Conservation (phyloP, 2,329 filamentous ascomycete genomes). For the Endoconidiophora polonica region DNA sequence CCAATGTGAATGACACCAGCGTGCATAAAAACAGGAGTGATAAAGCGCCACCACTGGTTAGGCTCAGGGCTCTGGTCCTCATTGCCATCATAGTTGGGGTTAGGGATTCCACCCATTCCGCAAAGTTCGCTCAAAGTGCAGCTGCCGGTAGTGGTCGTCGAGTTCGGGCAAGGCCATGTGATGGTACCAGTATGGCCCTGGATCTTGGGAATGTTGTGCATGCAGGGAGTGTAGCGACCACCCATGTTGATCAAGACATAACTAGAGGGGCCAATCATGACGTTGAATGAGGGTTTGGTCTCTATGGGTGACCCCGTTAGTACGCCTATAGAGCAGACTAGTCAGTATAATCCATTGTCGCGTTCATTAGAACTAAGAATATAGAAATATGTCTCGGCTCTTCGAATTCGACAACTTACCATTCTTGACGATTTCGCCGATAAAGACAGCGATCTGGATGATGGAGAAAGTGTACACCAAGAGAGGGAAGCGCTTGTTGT, state of each 20-base stretch:
- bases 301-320: slow-evolving; percentile 64
- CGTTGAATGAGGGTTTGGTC: slow-evolving; percentile 77
- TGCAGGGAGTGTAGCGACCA: slow-evolving; percentile 79
- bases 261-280: slow-evolving; percentile 88
- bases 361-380: neutral
- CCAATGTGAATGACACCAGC: slow-evolving; percentile 86
- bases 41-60: slow-evolving; percentile 95
- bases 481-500: slow-evolving; percentile 50
- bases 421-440: slow-evolving; percentile 73
- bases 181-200: slow-evolving; percentile 34
- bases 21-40: slow-evolving; percentile 87
- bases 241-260: slow-evolving; percentile 95
- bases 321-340: slow-evolving; percentile 32
- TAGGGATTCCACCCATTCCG: slow-evolving; percentile 61
- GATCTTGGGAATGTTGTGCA: slow-evolving; percentile 63
- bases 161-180: slow-evolving; percentile 67
- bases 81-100: slow-evolving; percentile 42
- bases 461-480: slow-evolving; percentile 66
- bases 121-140: slow-evolving; percentile 71
- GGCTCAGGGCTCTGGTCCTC: slow-evolving; percentile 42
- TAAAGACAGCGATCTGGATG: slow-evolving; percentile 70
- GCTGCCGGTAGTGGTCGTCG: slow-evolving; percentile 40
- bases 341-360: slow-evolving; percentile 9
- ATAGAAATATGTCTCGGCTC: too few relatives aligned
- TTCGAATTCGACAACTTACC: slow-evolving; percentile 32